Evolutionary conservation across 1,139 yeast species (phyloP), one percentile per base, ranked within the genome.

Genomic region (Diutina ranongensis): DNA sequence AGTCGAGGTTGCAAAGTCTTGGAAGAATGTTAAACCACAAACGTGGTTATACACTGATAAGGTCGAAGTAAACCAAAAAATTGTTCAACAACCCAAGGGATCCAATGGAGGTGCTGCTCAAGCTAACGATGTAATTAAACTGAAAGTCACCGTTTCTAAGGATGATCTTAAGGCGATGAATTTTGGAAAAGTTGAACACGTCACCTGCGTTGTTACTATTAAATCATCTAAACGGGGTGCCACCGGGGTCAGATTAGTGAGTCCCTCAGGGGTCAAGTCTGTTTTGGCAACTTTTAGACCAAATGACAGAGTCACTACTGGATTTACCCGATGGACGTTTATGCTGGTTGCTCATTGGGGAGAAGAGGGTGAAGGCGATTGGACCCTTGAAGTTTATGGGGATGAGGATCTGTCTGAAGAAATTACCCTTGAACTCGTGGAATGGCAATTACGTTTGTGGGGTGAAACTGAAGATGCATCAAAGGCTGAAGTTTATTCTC

Each of bases 281-380:
- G 75, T 80, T 45, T 68, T 94, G 51, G 95, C 95, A 1, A 76
- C 81, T n/a, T 72, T 72, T 36, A 75, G 99, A 54, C 62, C 62
- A 4, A 54, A 62, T 19, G 99, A 94, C 60, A 53, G 50, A 3
- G 69, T 79, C 4, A 54, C 56, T 2, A 67, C 60, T 1, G 96
- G 97, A 0, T 83, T 86, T 53, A 56, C 58, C 9, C 71, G 83
- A 52, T 94, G 99, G 99, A 84, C 88, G 1, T 92, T 92, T 57
- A 87, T 89, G 88, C 77, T 94, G n/a, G 97, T 94, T 20, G 97
- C 95, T 2, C 97, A 92, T 60, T 92, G 98, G 97, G 97, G 96
- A 33, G 97, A 88, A 59, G 51, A 61, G 1, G 94, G 94, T 2
- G 62, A 63, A 31, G 99, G 99, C 10, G 78, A 76, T 15, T 94